phyloP scores from a whole-genome alignment of 2,329 filamentous ascomycete genomes.

The Ophiostoma populinum region DNA sequence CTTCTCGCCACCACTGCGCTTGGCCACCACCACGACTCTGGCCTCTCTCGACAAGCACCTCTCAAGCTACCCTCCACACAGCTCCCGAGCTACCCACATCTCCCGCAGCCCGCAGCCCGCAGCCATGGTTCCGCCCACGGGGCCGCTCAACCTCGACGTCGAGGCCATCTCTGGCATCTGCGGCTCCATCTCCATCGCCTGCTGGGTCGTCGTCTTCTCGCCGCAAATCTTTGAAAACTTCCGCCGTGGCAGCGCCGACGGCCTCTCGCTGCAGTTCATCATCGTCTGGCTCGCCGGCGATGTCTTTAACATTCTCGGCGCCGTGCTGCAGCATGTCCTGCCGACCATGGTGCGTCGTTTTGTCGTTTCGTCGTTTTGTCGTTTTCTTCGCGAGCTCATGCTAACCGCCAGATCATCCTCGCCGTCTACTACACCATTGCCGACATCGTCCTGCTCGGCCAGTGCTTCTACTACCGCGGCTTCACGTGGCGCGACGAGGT shows the following conservation, averaged over 20 bases:
- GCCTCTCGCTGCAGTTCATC: conserved; percentile 48
- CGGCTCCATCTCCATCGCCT: conserved; percentile 92
- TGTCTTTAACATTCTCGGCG: conserved; percentile 19
- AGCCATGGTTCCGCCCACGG: conserved; percentile 36
- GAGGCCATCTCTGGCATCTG: conserved; percentile 86
- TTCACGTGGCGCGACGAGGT: conserved; percentile 49
- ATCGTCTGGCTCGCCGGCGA: conserved; percentile 86
- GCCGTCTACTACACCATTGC: conserved; percentile 15
- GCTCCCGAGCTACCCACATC: background rate
- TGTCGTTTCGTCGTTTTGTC: too few species aligned
- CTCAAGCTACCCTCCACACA: background rate
- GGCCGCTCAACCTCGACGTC: conserved; percentile 56
- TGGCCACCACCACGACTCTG: too few species aligned
- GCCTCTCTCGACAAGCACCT: too few species aligned
- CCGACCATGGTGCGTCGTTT: conserved; percentile 85
- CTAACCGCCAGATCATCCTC: conserved; percentile 12
- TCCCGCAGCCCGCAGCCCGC: background rate
- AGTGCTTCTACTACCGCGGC: conserved; percentile 93
- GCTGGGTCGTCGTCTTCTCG: conserved; percentile 95
- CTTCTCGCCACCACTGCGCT: too few species aligned
- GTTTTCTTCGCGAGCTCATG: conserved; percentile 8
- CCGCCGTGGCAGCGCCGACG: conserved; percentile 13
- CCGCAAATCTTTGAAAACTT: conserved; percentile 55
- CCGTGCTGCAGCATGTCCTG: conserved; percentile 43
- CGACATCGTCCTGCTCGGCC: conserved; percentile 50